Evolutionary conservation across 2,329 filamentous ascomycete genomes (phyloP), one percentile per base, ranked within the genome.

Genomic region (Apiospora hydei): DNA sequence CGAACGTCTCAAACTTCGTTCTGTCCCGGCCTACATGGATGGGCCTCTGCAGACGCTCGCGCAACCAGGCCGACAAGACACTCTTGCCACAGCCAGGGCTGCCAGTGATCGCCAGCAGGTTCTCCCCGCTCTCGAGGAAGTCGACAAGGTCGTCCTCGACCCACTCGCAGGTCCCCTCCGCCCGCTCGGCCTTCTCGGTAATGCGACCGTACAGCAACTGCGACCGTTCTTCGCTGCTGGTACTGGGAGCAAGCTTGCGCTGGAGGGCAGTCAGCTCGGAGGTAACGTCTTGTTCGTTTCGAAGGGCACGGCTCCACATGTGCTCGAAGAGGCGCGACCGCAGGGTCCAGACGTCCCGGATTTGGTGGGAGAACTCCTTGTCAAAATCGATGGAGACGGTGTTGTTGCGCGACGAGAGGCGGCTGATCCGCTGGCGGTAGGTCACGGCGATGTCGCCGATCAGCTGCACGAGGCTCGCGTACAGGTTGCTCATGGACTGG

Each of bases 131-230:
- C 21, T 78, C 73, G 21, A 83, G 76, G 72, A 84, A 84, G 6
- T 82, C 79, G 1, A 77, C 73, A 3, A 84, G 75, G 41, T 78
- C 77, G 1, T 75, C 76, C 72, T 81, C 80, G 66, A 84, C 76
- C 83, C 83, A 84, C 49, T 81, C 78, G 72, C 83, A 84, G 0
- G 82, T 84, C 64, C 82, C 82, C 41, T 84, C 82, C 0, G 82
- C 79, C 0, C 82, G 80, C 47, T 81, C 78, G 21, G 82, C 78
- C 67, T 80, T 82, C 61, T 84, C 82, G 3, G 79, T 75, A 4
- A 83, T 78, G 64, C 83, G 80, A 8, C 80, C 80, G 26, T 83
- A 84, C 7, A 83, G 76, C 0, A 30, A 3, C 26, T 77, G 77
- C 3, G 77, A 74, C 43, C 72, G 77, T 51, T 70, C 72, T 2